Base-by-base conservation (phyloP, 345 rosid species). In the Eucalyptus dawsonii region DNA sequence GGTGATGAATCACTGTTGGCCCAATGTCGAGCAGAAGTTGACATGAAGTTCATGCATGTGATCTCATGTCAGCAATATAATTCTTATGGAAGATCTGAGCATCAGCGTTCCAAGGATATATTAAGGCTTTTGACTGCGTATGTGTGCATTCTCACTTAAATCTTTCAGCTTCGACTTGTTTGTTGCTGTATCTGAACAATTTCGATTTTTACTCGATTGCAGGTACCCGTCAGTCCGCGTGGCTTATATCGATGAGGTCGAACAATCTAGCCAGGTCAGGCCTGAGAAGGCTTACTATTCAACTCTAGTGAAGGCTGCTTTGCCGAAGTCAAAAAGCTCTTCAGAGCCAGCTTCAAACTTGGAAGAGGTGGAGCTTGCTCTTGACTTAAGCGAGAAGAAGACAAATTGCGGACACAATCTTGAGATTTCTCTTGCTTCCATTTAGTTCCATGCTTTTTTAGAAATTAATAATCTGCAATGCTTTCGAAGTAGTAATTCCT, bases 51-150 rank as follows among this genome's bases (percentile, higher is more conserved):
- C 67, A 60, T 19, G 56, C 22, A 94, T 92, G 98, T 97, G 80
- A 99, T 98, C 54, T 98, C 99, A 88, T 98, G 99, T 91, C 99
- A 97, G 90, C 97, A 92, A 87, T 98, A 98, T 93, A 99, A 99
- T 72, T 96, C 95, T 89, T 94, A 98, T 88, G 97, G 97, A 93
- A 93, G 99, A 88, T 95, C 98, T n/a, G 97, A 96, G 87, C 93
- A 94, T 92, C 89, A 89, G 76, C 96, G 97, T 93, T 98, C 99
- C 21, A 97, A 95, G 87, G 99, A 94, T 93, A 98, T 96, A 90
- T 89, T 98, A 89, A 95, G 93, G 93, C 98, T 98, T 86, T 95
- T 98, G 99, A 97, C 96, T 80, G 90, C 91, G 99, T 98, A 90
- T 90, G 93, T 86, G 54, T 89, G 17, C 37, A 49, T 88, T 45